Conservation (phyloP, 1,284 basidiomycete genomes). For the Cystobasidium sp. region DNA sequence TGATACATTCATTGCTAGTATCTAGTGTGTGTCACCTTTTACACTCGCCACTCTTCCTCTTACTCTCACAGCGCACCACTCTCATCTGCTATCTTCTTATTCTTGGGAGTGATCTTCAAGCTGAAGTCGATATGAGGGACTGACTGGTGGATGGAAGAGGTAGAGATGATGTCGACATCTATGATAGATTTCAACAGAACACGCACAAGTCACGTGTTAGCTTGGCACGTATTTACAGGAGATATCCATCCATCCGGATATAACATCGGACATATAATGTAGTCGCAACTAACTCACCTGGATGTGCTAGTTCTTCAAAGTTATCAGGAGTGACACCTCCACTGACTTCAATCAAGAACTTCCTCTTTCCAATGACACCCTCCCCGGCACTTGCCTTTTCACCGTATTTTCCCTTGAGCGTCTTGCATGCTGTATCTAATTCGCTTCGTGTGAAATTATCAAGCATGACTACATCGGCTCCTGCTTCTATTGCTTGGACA, state of each 20-base stretch:
- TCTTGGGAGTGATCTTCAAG: conserved; percentile 75
- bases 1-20: too few species aligned
- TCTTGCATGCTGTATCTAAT: conserved; percentile 69
- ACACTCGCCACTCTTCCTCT: background rate
- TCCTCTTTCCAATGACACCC: conserved; percentile 63
- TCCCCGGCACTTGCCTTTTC: conserved; percentile 47
- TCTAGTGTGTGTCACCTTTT: background rate
- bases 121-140: conserved; percentile 92
- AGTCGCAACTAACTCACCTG: conserved; percentile 12
- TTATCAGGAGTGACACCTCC: conserved; percentile 89
- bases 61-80: conserved; percentile 32
- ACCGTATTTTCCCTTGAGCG: conserved; percentile 69
- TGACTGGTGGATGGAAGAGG: conserved; percentile 85
- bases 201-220: background rate
- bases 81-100: conserved; percentile 38
- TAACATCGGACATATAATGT: background rate
- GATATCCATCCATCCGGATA: background rate
- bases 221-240: too few species aligned
- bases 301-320: conserved; percentile 62
- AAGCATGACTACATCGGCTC: conserved; percentile 97
- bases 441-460: conserved; percentile 87
- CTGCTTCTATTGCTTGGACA: conserved; percentile 91
- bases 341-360: conserved; percentile 87
- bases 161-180: conserved; percentile 94
- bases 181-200: background rate